Conservation (phyloP, 2,329 filamentous ascomycete species). For the Venturia asperata region DNA sequence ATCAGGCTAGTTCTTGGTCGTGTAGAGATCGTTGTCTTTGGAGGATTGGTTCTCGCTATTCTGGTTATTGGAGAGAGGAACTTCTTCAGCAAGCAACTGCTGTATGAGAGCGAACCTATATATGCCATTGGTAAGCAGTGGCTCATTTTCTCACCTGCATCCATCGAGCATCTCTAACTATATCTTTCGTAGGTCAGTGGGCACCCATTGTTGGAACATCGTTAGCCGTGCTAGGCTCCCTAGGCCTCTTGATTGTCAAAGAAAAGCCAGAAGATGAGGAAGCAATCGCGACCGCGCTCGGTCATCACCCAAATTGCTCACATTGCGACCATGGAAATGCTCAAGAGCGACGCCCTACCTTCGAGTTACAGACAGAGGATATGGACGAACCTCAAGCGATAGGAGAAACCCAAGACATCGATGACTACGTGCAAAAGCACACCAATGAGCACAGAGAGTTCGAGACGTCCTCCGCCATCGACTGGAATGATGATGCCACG, state of each 20-base stretch:
- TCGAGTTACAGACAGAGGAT: not conserved
- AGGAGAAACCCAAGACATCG: not conserved
- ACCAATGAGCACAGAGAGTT: slow-evolving; percentile 4
- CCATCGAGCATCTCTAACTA: slow-evolving; percentile 10
- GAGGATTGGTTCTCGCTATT: slow-evolving; percentile 51
- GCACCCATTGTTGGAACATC: slow-evolving; percentile 51
- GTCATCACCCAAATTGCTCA: slow-evolving; percentile 24
- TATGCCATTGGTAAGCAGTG: slow-evolving; percentile 48
- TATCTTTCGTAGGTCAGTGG: slow-evolving; percentile 46
- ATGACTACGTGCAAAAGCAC: slow-evolving; percentile 8
- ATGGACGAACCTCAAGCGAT: not conserved
- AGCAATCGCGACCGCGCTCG: not conserved
- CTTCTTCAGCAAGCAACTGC: slow-evolving; percentile 52
- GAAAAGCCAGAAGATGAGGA: slow-evolving; percentile 4
- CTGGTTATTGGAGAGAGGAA: slow-evolving; percentile 57
- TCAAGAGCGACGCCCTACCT: slow-evolving; percentile 22
- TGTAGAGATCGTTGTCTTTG: slow-evolving; percentile 54
- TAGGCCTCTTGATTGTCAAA: slow-evolving; percentile 47
- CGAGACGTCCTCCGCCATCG: slow-evolving; percentile 27
- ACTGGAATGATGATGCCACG: slow-evolving; percentile 39
- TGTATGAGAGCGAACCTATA: slow-evolving; percentile 56
- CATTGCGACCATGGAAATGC: slow-evolving; percentile 15
- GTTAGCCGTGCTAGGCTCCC: slow-evolving; percentile 51
- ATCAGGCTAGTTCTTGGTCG: slow-evolving; percentile 33
- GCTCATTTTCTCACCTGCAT: not conserved